Evolutionary conservation across 2,329 filamentous ascomycete genomes (phyloP).

Genomic region (Arachnomyces sp.): DNA sequence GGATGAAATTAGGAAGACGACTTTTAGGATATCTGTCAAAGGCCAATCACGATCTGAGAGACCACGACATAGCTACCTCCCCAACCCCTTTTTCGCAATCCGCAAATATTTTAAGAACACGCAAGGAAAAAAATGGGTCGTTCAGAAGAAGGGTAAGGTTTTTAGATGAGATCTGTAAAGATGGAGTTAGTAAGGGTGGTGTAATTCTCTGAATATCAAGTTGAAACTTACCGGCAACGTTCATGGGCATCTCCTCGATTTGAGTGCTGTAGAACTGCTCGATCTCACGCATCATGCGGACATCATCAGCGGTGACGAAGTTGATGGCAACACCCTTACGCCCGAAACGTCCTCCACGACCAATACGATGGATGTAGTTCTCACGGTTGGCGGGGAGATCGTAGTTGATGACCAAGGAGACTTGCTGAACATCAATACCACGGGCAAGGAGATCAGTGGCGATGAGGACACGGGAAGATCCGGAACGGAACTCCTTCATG

Average conservation of each 20-base stretch:
- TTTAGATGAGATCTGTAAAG: conserved; percentile 37
- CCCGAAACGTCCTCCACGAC: conserved; percentile 98
- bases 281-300: conserved; percentile 99
- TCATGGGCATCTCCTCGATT: conserved; percentile 99
- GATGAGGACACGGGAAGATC: conserved; percentile 96
- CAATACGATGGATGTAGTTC: conserved; percentile 99
- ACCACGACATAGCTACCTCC: conserved; percentile 5
- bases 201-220: conserved; percentile 1
- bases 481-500: conserved; percentile 99
- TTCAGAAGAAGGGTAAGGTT: conserved; percentile 19
- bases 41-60: conserved; percentile 10
- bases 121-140: conserved; percentile 18
- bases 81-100: conserved; percentile 1
- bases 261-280: conserved; percentile 99
- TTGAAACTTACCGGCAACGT: conserved; percentile 54
- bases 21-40: conserved; percentile 22
- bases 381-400: conserved; percentile 97
- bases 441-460: conserved; percentile 95
- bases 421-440: conserved; percentile 99
- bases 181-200: conserved; percentile 10
- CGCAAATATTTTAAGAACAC: not conserved
- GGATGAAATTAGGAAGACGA: conserved; percentile 27
- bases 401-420: conserved; percentile 99
- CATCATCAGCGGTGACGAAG: conserved; percentile 98
- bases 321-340: conserved; percentile 99